Conservation (phyloP, 2,329 filamentous ascomycete species). For the Aspergillus tanneri region DNA sequence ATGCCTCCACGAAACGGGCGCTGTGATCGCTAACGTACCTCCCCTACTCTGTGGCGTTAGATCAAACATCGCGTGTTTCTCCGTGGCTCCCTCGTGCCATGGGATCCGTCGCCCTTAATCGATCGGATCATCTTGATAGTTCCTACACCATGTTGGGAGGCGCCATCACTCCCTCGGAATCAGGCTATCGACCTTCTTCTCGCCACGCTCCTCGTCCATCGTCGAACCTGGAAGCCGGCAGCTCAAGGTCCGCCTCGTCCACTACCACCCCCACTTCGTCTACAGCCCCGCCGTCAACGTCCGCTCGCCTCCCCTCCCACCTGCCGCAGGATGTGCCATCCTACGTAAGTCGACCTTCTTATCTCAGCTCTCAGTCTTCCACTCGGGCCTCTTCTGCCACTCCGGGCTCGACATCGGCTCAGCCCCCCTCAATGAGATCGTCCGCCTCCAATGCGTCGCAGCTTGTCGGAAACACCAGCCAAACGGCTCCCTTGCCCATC, state of each 20-base stretch:
- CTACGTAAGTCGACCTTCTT: conserved; percentile 33
- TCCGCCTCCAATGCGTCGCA: conserved; percentile 19
- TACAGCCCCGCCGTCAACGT: conserved; percentile 36
- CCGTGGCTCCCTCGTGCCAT: conserved; percentile 45
- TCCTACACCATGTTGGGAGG: conserved; percentile 66
- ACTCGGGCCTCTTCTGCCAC: conserved; percentile 26
- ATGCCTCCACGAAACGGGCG: conserved; percentile 1
- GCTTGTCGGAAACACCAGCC: conserved; percentile 24
- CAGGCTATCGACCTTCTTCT: conserved; percentile 33
- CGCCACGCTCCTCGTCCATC: conserved; percentile 27
- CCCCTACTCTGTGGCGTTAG: conserved; percentile 13
- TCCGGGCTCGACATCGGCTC: conserved; percentile 45
- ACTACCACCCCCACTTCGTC: conserved; percentile 38
- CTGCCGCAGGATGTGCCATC: conserved; percentile 36
- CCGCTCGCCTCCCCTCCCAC: conserved; percentile 30
- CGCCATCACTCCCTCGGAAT: conserved; percentile 43
- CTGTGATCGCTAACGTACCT: conserved; percentile 17
- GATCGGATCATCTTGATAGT: conserved; percentile 69
- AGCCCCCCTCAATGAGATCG: conserved; percentile 22
- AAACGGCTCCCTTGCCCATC: conserved; percentile 27
- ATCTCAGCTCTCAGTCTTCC: conserved; percentile 26
- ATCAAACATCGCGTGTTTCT: conserved; percentile 9
- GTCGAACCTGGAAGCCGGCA: conserved; percentile 25
- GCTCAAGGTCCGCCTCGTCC: conserved; percentile 35
- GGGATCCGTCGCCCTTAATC: conserved; percentile 62